A percentile compares a stretch with the other conserved stretches of the same genome.
phyloP scores from a whole-genome alignment of 1,284 basidiomycete genomes.

The Phellinidium pouzarii region DNA sequence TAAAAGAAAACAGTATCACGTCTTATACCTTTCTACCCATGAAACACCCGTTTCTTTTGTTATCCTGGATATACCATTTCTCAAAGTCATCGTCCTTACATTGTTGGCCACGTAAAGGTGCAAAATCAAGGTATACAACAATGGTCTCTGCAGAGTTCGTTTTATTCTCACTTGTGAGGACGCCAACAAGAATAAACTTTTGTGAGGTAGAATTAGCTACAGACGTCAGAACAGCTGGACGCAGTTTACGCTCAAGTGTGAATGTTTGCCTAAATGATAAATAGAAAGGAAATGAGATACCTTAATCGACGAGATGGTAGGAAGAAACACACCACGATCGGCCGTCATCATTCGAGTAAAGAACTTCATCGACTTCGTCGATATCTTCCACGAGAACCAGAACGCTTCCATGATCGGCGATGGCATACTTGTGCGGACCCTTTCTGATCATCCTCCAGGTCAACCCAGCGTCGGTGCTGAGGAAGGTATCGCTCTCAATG shows the following conservation, averaged over 20 bases:
- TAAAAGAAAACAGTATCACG: background rate
- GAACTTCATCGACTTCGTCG: constrained; percentile 62
- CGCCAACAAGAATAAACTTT: constrained; percentile 83
- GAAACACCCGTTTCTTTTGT: constrained; percentile 67
- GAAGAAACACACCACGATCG: constrained; percentile 64
- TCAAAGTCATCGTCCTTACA: constrained; percentile 79
- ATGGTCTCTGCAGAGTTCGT: constrained; percentile 58
- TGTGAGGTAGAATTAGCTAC: constrained; percentile 90
- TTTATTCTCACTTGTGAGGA: constrained; percentile 59
- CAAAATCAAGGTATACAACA: constrained; percentile 81
- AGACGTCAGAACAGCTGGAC: constrained; percentile 70
- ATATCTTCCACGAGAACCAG: constrained; percentile 89
- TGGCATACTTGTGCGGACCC: constrained; percentile 90
- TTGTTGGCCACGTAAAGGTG: constrained; percentile 60
- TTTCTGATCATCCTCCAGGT: constrained; percentile 76
- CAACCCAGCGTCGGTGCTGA: constrained; percentile 85
- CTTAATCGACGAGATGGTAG: background rate
- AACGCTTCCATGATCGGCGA: constrained; percentile 85
- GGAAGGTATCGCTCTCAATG: constrained; percentile 87
- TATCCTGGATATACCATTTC: constrained; percentile 75
- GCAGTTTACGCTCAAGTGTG: constrained; percentile 63
- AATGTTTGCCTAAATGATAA: constrained; percentile 53
- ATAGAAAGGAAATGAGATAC: background rate
- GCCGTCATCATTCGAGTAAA: constrained; percentile 83
- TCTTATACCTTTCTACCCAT: constrained; percentile 75